Conservation (phyloP, 495 filamentous ascomycete genomes). For the Aspergillus homomorphus region DNA sequence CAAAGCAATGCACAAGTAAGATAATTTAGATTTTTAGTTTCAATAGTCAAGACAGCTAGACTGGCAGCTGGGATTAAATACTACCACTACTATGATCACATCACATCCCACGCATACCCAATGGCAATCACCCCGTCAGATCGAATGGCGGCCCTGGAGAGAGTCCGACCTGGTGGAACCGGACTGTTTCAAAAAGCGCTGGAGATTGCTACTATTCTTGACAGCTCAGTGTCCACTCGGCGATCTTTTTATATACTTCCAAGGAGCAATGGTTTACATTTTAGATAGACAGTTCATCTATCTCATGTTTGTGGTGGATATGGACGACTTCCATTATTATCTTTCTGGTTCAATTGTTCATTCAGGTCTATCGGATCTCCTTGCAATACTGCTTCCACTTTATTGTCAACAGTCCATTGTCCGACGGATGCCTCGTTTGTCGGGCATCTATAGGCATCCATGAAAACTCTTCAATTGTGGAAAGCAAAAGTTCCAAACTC, state of each 20-base stretch:
- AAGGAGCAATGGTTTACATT: neutral
- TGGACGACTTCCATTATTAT: neutral
- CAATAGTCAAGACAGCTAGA: neutral
- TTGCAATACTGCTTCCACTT: no score
- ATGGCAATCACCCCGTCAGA: constrained; percentile 1
- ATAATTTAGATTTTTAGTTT: neutral
- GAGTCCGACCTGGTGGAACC: constrained; percentile 15
- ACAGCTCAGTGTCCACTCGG: neutral
- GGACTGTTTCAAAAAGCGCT: constrained; percentile 22
- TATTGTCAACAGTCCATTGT: neutral
- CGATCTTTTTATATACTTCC: neutral
- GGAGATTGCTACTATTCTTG: constrained; percentile 8
- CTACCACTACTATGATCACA: no score
- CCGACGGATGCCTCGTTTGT: neutral
- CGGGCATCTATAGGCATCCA: constrained; percentile 14
- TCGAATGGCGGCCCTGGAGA: constrained; percentile 14
- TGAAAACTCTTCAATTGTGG: constrained; percentile 4
- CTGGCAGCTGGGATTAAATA: neutral
- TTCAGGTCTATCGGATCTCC: no score
- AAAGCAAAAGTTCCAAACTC: neutral
- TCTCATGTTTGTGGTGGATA: neutral
- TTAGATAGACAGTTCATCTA: neutral
- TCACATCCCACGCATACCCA: neutral
- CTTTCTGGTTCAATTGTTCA: neutral
- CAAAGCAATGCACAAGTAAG: constrained; percentile 10